A percentile compares a stretch with the other conserved stretches of the same genome.
Evolutionary conservation across 2,329 filamentous ascomycete species (phyloP).

Genomic region (Arthrinium phaeospermum): DNA sequence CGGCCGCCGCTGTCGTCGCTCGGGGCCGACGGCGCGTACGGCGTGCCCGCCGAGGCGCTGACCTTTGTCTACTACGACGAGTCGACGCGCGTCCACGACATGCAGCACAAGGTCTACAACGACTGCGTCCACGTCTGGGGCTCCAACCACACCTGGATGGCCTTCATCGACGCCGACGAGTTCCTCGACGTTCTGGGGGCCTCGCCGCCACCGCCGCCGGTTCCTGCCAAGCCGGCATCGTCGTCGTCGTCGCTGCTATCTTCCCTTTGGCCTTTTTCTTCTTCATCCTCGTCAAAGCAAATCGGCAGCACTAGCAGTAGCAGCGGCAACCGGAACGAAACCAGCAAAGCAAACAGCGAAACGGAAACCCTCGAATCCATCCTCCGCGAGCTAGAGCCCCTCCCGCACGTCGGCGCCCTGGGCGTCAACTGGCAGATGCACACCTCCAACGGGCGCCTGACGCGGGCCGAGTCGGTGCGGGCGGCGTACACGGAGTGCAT

Average conservation of each 20-base stretch:
- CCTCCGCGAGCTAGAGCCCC: slow-evolving; percentile 32
- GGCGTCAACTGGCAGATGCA: slow-evolving; percentile 41
- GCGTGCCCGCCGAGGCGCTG: slow-evolving; percentile 19
- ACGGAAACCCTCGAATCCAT: slow-evolving; percentile 33
- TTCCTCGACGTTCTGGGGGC: slow-evolving; percentile 36
- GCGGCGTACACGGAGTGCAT: slow-evolving; percentile 38
- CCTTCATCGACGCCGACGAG: slow-evolving; percentile 41
- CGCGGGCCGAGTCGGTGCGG: slow-evolving; percentile 32
- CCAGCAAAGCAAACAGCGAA: background rate
- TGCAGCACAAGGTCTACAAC: slow-evolving; percentile 25
- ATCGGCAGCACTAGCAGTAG: background rate
- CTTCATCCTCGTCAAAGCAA: background rate
- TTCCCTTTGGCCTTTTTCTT: background rate
- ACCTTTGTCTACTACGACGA: slow-evolving; percentile 24
- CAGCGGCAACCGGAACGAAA: background rate
- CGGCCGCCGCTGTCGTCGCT: slow-evolving; percentile 24
- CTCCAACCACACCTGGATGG: slow-evolving; percentile 39
- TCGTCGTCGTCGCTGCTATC: background rate
- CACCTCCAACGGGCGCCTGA: slow-evolving; percentile 34
- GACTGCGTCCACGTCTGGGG: slow-evolving; percentile 29
- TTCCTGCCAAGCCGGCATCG: background rate
- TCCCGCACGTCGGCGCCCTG: slow-evolving; percentile 36
- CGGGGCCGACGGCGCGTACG: background rate
- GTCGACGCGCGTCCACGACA: slow-evolving; percentile 20
- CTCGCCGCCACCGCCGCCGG: background rate